Base-by-base conservation (phyloP, 176 grass and related monocot genomes). In the Paspalum vaginatum region DNA sequence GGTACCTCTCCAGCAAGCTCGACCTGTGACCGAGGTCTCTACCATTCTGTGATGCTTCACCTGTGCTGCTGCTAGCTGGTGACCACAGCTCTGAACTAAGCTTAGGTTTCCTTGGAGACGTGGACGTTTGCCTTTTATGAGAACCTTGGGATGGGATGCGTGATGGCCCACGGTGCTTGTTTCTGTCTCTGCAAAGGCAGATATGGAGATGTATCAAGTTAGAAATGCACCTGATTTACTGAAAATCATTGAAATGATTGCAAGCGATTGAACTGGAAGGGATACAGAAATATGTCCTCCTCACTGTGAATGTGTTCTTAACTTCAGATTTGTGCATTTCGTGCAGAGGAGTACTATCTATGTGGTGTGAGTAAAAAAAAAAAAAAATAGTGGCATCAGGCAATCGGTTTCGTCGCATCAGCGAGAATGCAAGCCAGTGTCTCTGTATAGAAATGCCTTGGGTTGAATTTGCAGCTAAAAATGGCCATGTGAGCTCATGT, bases 171-270 rank as follows among this genome's bases (percentile, higher is more conserved):
- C 1, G 62, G 81, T 58, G 71, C 70, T 59, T 32, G 5, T 67
- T 60, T 70, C 75, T 54, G 52, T 85, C 87, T 85, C 71, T 49
- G 11, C 82, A 65, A 89, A 89, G 71, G 87, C 43, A 6, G 87
- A 89, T 64, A 51, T 42, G 22, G 82, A 59, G 69, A 70, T 65
- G 4, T 65, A 15, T 5, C 6, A 15, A 24, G 9, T 57, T 78
- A 21, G 48, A 80, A 54, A 4, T 16, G 81, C 76, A 55, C 77
- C 87, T 9, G 51, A 69, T n/a, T 80, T 84, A 69, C 48, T 62
- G 61, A 25, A 80, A 68, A 45, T 45, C 61, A 63, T 25, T 80
- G 4, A 68, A 55, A 13, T 84, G 38, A 20, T 61, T 54, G 38
- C 8, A 53, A 80, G 64, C n/a, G 16, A 71, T 63, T 87, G 8